A percentile compares a stretch with the other conserved stretches of the same genome.
Conservation (phyloP, 2,329 filamentous ascomycete genomes). For the Cylindrodendrum hubeiense region DNA sequence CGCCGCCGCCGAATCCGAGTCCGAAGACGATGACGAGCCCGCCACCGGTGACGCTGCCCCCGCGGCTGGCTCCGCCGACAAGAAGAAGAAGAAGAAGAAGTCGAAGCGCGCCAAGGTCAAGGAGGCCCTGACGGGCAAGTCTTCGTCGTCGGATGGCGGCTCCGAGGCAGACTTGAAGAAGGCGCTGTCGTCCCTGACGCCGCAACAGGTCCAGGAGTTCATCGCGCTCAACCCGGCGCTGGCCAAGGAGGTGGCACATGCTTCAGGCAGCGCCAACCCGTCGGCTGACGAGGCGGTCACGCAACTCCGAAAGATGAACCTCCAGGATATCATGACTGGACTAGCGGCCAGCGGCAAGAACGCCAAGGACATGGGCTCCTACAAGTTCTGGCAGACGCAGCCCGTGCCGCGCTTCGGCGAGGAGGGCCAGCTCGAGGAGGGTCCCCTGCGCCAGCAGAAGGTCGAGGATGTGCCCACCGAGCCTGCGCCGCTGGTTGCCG, state of each 20-base stretch:
- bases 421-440: conserved; percentile 73
- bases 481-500: conserved; percentile 79
- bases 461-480: conserved; percentile 84
- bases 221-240: conserved; percentile 80
- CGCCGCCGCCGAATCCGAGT: conserved; percentile 63
- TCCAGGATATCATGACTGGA: conserved; percentile 81
- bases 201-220: conserved; percentile 73
- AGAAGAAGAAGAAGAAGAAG: conserved; percentile 74
- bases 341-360: conserved; percentile 86
- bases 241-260: conserved; percentile 66
- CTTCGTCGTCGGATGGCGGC: conserved; percentile 44
- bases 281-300: conserved; percentile 60
- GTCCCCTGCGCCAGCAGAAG: conserved; percentile 85
- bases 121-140: conserved; percentile 55
- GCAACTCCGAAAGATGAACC: conserved; percentile 71
- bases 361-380: conserved; percentile 94
- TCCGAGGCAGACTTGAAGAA: conserved; percentile 59
- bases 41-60: conserved; percentile 53
- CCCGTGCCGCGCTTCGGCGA: conserved; percentile 88
- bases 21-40: conserved; percentile 53
- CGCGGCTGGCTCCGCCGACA: conserved; percentile 45
- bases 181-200: conserved; percentile 65
- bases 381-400: conserved; percentile 99
- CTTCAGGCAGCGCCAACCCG: conserved; percentile 51
- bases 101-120: conserved; percentile 74